These are phyloP conservation scores for Tetrahymena elliotti DNA, from an alignment of 73 alveolate species.

Conservation along the genomic window DNA sequence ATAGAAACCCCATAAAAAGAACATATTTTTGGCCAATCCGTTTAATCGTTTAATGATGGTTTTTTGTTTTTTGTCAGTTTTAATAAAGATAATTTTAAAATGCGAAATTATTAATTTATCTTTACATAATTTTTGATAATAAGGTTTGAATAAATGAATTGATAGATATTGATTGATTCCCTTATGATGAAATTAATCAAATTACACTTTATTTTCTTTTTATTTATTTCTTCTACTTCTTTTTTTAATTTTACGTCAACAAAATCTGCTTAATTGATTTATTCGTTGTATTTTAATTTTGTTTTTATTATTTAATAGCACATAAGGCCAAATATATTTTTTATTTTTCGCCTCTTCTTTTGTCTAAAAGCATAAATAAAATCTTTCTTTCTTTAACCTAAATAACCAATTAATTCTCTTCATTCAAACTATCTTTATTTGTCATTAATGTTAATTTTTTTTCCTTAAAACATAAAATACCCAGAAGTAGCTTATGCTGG, in stretches of 20 bases:
- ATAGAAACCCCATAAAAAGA: background rate
- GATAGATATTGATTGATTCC: no score
- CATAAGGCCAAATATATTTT: background rate
- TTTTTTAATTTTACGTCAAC: background rate
- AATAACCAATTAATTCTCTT: no score
- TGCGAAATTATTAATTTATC: background rate
- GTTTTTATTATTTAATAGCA: background rate
- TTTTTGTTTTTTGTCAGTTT: background rate
- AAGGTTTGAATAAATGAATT: no score
- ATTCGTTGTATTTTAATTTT: no score
- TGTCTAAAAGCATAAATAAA: background rate
- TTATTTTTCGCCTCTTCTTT: background rate
- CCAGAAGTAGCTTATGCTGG: no score
- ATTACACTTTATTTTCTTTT: background rate
- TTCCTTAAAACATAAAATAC: no score
- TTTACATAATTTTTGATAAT: background rate
- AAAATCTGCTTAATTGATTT: background rate
- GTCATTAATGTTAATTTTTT: no score
- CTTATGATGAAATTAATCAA: background rate
- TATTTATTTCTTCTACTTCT: background rate
- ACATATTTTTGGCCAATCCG: background rate
- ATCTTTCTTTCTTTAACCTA: no score
- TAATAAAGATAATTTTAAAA: no score
- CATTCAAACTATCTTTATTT: no score
- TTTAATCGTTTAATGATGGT: no score